phyloP scores from a whole-genome alignment of 371 early-diverging fungal genomes.

The Actinomortierella wolfii region DNA sequence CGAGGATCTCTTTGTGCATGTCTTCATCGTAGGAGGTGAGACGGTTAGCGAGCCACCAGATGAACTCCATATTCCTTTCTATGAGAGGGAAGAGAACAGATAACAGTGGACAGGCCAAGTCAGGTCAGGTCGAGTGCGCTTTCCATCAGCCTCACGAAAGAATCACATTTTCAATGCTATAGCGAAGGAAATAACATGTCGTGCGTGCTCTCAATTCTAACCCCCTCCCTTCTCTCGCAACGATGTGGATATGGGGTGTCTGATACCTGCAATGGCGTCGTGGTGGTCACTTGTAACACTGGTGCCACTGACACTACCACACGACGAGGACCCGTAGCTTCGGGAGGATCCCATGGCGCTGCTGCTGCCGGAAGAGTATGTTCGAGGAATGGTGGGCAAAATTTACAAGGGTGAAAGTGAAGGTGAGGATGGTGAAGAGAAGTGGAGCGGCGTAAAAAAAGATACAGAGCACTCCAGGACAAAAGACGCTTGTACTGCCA shows the following conservation, averaged over 20 bases:
- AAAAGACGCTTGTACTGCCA: too few relatives aligned
- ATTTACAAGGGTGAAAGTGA: too few relatives aligned
- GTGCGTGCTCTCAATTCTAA: neutral
- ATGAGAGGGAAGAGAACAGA: neutral
- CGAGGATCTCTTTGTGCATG: conserved; percentile 47
- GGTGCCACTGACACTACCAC: conserved; percentile 30
- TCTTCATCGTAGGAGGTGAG: conserved; percentile 43
- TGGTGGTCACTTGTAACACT: conserved; percentile 32
- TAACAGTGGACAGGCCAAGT: too few relatives aligned
- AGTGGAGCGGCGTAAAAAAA: too few relatives aligned
- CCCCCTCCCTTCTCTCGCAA: neutral
- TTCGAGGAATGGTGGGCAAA: too few relatives aligned
- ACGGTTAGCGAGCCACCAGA: conserved; percentile 44
- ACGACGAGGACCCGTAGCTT: conserved; percentile 26
- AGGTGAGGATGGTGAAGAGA: too few relatives aligned
- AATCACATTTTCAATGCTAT: too few relatives aligned
- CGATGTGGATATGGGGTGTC: neutral
- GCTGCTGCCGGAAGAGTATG: too few relatives aligned
- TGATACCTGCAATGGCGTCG: conserved; percentile 29
- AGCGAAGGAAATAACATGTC: neutral
- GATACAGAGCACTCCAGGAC: too few relatives aligned
- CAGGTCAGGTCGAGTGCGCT: neutral
- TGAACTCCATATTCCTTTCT: conserved; percentile 44
- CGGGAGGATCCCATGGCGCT: conserved; percentile 13
- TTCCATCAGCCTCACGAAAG: too few relatives aligned